Base-by-base conservation (phyloP, 1,284 basidiomycete genomes). In the Austroboletus niveus region DNA sequence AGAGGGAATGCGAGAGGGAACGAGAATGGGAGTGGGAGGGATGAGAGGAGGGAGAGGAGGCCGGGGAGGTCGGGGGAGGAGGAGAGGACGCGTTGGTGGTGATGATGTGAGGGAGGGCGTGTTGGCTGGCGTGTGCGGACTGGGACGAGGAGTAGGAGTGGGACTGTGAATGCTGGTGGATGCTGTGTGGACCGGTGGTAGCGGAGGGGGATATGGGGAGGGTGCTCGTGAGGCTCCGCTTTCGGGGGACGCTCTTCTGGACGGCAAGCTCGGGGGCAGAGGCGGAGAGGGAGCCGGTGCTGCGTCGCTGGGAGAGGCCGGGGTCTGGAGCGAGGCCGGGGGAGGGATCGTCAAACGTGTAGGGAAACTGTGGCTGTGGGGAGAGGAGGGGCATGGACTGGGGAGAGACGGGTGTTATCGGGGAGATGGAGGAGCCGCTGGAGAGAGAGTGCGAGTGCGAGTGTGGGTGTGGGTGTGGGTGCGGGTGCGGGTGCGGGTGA, bases 141-240 rank as follows among this genome's bases (percentile, higher is more conserved):
- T 55, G 61, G 5, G 60, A 41, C 1, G 62, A 48, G 20, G 60
- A 34, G 44, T 54, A 65, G 6, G 65, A 59, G 30, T 64, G 60
- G 14, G 65, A 59, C 0, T 65, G 64, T 0, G 57, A 55, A 14
- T 69, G 67, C 10, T 57, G 57, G 42, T 58, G 65, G 45, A 61
- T 46, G 49, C 27, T 22, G 42, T 60, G 61, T 27, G 47, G 8
- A 3, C 42, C 39, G 7, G 49, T 3, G 24, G 17, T 5, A 24
- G 55, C 8, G 1, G 63, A 70, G 14, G 64, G 32, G n/a, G 64
- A 55, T 12, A 47, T 34, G 39, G 63, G 57, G 22, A 71, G 69
- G 8, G 75, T 69, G 55, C 74, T 75, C 3, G 81, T 80, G 62
- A 85, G 81, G 62, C 79, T 81, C 51, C 84, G 74, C 67, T 86